A percentile compares a stretch with the other conserved stretches of the same genome.
phyloP scores from a whole-genome alignment of 306 rosid species.

The Rubus parviflorus region DNA sequence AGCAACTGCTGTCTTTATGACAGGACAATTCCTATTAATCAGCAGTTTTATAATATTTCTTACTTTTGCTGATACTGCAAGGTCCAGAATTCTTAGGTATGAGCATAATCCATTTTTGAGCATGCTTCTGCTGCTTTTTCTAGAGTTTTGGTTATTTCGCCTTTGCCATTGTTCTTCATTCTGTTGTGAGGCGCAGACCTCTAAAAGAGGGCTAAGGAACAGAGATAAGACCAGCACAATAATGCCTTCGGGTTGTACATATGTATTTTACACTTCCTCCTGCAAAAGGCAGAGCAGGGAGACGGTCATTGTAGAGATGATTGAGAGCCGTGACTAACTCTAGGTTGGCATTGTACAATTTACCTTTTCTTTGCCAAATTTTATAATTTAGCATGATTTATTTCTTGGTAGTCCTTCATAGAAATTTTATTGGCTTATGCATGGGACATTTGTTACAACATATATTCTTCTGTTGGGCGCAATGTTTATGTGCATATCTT shows the following conservation, averaged over 20 bases:
- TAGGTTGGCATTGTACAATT: slow-evolving; percentile 48
- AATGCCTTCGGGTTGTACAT: slow-evolving; percentile 64
- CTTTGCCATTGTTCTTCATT: slow-evolving; percentile 30
- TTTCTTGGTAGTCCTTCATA: slow-evolving; percentile 35
- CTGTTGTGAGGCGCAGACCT: slow-evolving; percentile 23
- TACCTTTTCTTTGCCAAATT: slow-evolving; percentile 21
- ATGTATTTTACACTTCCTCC: slow-evolving; percentile 60
- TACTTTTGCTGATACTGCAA: slow-evolving; percentile 13
- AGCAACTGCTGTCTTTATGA: slow-evolving; percentile 34
- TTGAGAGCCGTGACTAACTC: slow-evolving; percentile 57
- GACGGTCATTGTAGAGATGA: slow-evolving; percentile 63
- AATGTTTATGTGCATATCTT: not conserved
- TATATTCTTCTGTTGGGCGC: slow-evolving; percentile 2
- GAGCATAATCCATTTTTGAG: slow-evolving; percentile 36
- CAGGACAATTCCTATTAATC: not conserved
- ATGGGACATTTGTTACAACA: slow-evolving; percentile 31
- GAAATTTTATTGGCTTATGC: slow-evolving; percentile 37
- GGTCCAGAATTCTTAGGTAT: slow-evolving; percentile 39
- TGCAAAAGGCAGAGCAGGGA: slow-evolving; percentile 68
- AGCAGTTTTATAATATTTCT: not conserved
- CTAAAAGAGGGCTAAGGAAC: slow-evolving; percentile 27
- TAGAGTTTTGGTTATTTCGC: slow-evolving; percentile 23
- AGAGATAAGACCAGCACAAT: slow-evolving; percentile 23
- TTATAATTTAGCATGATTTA: slow-evolving; percentile 37
- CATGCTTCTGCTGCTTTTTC: slow-evolving; percentile 44